Conservation (phyloP, 2,329 filamentous ascomycete species). For the Stenocarpella maydis region DNA sequence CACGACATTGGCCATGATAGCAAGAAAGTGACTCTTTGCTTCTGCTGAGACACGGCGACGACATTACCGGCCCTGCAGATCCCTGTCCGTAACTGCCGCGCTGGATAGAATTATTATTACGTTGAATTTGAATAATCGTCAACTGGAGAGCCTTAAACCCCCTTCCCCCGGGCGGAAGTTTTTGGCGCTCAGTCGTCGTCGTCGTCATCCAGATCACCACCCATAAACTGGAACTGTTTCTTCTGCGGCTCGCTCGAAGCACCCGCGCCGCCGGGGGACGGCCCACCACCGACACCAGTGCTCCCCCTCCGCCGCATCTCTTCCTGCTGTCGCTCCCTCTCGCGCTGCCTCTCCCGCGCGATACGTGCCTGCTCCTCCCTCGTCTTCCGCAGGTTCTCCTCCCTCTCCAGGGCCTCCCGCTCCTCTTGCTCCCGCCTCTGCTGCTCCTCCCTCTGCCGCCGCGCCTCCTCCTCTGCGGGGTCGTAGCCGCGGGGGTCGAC, state of each 20-base stretch:
- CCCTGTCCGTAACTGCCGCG: neutral
- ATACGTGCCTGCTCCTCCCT: slow-evolving; percentile 56
- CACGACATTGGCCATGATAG: neutral
- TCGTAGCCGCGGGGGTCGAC: slow-evolving; percentile 69
- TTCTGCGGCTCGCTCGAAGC: slow-evolving; percentile 43
- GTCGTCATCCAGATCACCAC: slow-evolving; percentile 57
- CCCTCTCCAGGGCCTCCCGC: slow-evolving; percentile 44
- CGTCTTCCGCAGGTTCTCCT: slow-evolving; percentile 48
- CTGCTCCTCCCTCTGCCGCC: slow-evolving; percentile 59
- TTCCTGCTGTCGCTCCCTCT: slow-evolving; percentile 54
- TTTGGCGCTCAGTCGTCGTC: slow-evolving; percentile 47
- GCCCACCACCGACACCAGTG: slow-evolving; percentile 36
- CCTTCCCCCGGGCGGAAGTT: neutral
- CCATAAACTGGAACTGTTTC: slow-evolving; percentile 65
- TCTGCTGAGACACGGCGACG: neutral
- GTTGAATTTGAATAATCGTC: neutral
- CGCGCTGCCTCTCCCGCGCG: slow-evolving; percentile 56
- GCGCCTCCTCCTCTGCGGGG: slow-evolving; percentile 62
- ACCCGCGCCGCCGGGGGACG: slow-evolving; percentile 8
- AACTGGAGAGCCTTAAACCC: neutral
- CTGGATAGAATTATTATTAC: neutral
- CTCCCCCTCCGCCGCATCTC: slow-evolving; percentile 46
- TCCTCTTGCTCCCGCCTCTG: slow-evolving; percentile 61
- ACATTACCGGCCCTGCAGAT: neutral
- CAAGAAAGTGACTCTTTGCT: neutral